Percentiles rank a stretch among this genome's conserved stretches.
Evolutionary conservation across 768 basidiomycete species (phyloP).

Genomic region (Serendipita sp.): DNA sequence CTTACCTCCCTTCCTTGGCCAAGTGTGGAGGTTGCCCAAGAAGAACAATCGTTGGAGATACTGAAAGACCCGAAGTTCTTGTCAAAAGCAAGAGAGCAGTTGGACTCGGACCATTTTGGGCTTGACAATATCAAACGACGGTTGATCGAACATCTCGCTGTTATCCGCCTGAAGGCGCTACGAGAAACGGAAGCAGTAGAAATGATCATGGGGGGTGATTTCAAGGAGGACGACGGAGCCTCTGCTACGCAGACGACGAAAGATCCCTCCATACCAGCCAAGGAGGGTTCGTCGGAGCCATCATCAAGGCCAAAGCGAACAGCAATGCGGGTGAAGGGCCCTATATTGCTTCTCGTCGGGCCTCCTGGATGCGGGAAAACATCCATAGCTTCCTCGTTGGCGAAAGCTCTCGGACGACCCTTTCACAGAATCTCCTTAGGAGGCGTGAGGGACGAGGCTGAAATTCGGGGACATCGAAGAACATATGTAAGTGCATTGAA

Average conservation of each 20-base stretch:
- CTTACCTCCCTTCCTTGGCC: conserved; percentile 70
- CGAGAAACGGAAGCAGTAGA: conserved; percentile 22
- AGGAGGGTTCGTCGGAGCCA: conserved; percentile 3
- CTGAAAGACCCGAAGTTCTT: conserved; percentile 47
- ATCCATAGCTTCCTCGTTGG: conserved; percentile 77
- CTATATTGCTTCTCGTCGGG: conserved; percentile 62
- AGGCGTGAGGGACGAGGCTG: conserved; percentile 85
- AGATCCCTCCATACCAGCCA: too few relatives aligned
- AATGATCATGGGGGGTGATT: conserved; percentile 20
- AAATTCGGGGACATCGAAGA: conserved; percentile 59
- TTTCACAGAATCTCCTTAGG: conserved; percentile 89
- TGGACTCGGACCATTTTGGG: conserved; percentile 85
- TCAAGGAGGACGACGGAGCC: conserved; percentile 18
- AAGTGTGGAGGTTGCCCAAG: background rate
- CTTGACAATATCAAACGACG: conserved; percentile 86
- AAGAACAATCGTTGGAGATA: conserved; percentile 18
- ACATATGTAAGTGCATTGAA: conserved; percentile 48
- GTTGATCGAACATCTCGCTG: conserved; percentile 80
- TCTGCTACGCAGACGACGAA: conserved; percentile 16
- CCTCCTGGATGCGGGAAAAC: conserved; percentile 90
- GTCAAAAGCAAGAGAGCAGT: conserved; percentile 51
- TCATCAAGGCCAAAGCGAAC: background rate
- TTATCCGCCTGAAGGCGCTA: conserved; percentile 41
- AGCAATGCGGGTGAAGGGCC: conserved; percentile 30
- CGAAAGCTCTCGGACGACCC: conserved; percentile 63